A percentile compares a stretch with the other conserved stretches of the same genome.
Conservation (phyloP, 2,329 filamentous ascomycete genomes). For the Pseudogymnoascus sp. region DNA sequence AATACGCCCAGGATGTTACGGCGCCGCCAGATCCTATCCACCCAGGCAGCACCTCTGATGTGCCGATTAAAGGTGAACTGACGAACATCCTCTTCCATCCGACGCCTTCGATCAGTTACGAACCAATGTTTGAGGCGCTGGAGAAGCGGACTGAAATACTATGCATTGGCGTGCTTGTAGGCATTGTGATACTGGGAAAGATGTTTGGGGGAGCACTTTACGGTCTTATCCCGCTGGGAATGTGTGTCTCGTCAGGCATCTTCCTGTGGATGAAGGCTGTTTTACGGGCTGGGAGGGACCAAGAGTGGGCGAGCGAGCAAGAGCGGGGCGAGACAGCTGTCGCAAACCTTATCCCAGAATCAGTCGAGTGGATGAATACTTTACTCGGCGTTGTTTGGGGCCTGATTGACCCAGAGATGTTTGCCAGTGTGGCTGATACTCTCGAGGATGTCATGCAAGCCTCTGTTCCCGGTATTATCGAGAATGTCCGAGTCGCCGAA, state of each 20-base stretch:
- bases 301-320: conserved; percentile 85
- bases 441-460: conserved; percentile 96
- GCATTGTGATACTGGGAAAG: conserved; percentile 70
- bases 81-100: conserved; percentile 95
- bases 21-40: conserved; percentile 83
- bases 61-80: conserved; percentile 93
- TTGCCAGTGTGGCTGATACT: conserved; percentile 84
- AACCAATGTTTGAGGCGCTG: conserved; percentile 74
- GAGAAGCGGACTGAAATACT: conserved; percentile 69
- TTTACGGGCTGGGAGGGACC: conserved; percentile 70
- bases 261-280: conserved; percentile 89
- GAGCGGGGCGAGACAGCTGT: conserved; percentile 76
- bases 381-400: conserved; percentile 81
- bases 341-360: conserved; percentile 84
- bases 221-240: conserved; percentile 67
- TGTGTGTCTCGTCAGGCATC: conserved; percentile 68
- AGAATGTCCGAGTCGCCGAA: conserved; percentile 90
- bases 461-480: conserved; percentile 82
- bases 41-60: conserved; percentile 78
- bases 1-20: conserved; percentile 77
- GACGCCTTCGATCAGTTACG: conserved; percentile 81
- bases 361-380: conserved; percentile 94
- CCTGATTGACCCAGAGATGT: conserved; percentile 91
- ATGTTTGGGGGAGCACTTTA: conserved; percentile 72
- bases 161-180: conserved; percentile 62